phyloP scores from a whole-genome alignment of 805 yeast species.

The Metschnikowia matae region DNA sequence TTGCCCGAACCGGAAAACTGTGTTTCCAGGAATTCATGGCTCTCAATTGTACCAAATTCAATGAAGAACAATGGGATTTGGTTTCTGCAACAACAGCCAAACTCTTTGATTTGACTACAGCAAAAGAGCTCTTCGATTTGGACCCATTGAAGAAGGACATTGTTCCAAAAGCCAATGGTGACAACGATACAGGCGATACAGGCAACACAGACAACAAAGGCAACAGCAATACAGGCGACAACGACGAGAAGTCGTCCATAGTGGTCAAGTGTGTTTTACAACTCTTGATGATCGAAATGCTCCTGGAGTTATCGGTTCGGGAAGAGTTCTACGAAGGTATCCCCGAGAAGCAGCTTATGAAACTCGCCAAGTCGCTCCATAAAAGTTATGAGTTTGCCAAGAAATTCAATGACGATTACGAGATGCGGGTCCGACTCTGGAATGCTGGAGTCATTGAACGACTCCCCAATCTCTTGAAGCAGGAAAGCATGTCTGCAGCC shows the following conservation, averaged over 20 bases:
- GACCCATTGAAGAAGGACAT: constrained; percentile 41
- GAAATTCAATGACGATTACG: constrained; percentile 83
- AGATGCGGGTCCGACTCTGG: constrained; percentile 82
- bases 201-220: too few relatives aligned
- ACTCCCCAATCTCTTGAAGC: constrained; percentile 85
- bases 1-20: constrained; percentile 89
- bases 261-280: constrained; percentile 92
- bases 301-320: constrained; percentile 72
- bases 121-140: constrained; percentile 70
- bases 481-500: constrained; percentile 87
- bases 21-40: constrained; percentile 76
- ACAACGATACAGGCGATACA: too few relatives aligned
- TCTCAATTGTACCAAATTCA: constrained; percentile 68
- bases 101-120: constrained; percentile 79
- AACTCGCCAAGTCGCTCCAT: constrained; percentile 56
- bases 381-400: constrained; percentile 79
- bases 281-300: constrained; percentile 78
- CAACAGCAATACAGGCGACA: not conserved
- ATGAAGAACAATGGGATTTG: constrained; percentile 67
- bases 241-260: constrained; percentile 53
- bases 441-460: constrained; percentile 90
- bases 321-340: constrained; percentile 64
- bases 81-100: constrained; percentile 61
- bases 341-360: constrained; percentile 61
- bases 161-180: not conserved